Evolutionary conservation across 2,329 filamentous ascomycete species (phyloP).

Genomic region (Didymella segeticola): DNA sequence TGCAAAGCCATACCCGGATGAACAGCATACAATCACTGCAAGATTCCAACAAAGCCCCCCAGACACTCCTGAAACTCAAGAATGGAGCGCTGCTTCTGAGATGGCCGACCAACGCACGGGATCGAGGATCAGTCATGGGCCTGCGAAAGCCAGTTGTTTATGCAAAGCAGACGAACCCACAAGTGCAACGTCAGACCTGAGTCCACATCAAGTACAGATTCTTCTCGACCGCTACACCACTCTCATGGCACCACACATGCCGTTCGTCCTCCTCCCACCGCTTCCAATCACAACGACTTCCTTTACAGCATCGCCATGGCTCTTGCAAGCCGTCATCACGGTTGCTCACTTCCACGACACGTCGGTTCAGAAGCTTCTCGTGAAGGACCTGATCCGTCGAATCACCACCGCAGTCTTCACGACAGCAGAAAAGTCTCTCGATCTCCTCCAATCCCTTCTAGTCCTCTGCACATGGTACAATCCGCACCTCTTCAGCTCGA

Average conservation of each 20-base stretch:
- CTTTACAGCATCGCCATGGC: background rate
- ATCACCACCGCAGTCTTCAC: background rate
- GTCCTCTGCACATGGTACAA: conserved; percentile 16
- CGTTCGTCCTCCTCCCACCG: background rate
- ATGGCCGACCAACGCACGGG: background rate
- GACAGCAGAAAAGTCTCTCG: background rate
- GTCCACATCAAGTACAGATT: background rate
- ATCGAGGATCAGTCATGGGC: background rate
- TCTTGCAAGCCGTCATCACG: background rate
- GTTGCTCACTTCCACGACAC: conserved; percentile 2
- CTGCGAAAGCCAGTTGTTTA: background rate
- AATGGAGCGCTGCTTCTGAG: too few species aligned
- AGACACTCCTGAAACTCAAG: background rate
- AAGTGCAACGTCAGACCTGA: background rate
- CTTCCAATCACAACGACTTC: background rate
- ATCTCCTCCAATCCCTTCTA: conserved; percentile 13
- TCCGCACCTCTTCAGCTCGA: conserved; percentile 7
- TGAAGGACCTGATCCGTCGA: background rate
- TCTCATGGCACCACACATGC: conserved; percentile 1
- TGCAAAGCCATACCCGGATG: background rate
- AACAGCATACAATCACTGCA: background rate
- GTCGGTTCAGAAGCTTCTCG: background rate
- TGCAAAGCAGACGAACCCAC: too few species aligned
- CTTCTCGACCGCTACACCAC: background rate
- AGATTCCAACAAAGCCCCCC: background rate